Percentiles rank a stretch among this genome's conserved stretches.
These are phyloP conservation scores for Botrytis paeoniae DNA, from an alignment of 2,329 filamentous ascomycete genomes.

Conservation along the genomic window DNA sequence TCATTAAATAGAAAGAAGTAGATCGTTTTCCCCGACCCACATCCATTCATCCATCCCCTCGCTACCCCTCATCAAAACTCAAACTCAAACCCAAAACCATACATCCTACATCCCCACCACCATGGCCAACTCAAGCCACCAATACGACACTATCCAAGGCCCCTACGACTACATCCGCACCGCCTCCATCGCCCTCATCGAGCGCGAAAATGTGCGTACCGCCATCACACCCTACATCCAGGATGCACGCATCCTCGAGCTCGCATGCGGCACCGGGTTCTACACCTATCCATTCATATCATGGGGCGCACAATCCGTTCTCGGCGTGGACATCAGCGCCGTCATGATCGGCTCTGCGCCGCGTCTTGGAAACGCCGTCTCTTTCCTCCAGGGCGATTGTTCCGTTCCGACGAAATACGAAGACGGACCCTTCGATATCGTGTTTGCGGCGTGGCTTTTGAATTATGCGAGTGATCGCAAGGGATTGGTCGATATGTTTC, in stretches of 20 bases:
- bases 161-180: conserved; percentile 28
- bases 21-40: not conserved
- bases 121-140: conserved; percentile 22
- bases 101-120: conserved; percentile 3
- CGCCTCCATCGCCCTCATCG: conserved; percentile 27
- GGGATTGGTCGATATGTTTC: conserved; percentile 39
- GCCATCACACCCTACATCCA: conserved; percentile 27
- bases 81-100: not conserved
- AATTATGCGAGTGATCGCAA: conserved; percentile 39
- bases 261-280: conserved; percentile 41
- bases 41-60: not conserved
- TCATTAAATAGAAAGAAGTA: not conserved
- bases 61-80: not conserved
- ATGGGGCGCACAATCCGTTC: conserved; percentile 39
- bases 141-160: conserved; percentile 29
- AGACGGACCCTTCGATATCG: conserved; percentile 39
- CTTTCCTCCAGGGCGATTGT: conserved; percentile 35
- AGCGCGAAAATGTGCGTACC: conserved; percentile 28
- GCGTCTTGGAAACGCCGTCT: conserved; percentile 18
- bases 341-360: conserved; percentile 38
- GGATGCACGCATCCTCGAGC: conserved; percentile 38
- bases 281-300: conserved; percentile 38
- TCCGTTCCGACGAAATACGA: conserved; percentile 30
- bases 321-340: conserved; percentile 40
- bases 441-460: conserved; percentile 40